These are phyloP conservation scores for Porcisia deanei DNA, from an alignment of 208 protist genomes.

Conservation along the genomic window DNA sequence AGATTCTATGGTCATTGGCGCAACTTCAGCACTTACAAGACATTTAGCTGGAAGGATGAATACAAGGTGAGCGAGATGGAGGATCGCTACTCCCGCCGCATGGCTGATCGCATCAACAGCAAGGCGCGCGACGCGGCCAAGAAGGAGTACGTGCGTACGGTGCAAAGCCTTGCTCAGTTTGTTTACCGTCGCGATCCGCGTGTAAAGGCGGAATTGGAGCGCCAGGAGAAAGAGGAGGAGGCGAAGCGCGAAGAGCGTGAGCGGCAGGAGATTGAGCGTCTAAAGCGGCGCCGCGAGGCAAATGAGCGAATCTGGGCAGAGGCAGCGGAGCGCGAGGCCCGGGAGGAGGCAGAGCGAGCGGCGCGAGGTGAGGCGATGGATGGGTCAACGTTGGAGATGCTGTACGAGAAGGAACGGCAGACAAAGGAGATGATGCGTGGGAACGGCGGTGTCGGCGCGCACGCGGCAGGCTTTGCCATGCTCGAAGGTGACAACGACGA, in stretches of 20 bases:
- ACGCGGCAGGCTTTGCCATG: slow-evolving; percentile 76
- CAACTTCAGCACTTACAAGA: slow-evolving; percentile 88
- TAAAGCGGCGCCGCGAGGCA: slow-evolving; percentile 61
- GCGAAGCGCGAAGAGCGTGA: slow-evolving; percentile 60
- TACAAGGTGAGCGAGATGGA: slow-evolving; percentile 92
- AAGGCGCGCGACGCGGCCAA: slow-evolving; percentile 77
- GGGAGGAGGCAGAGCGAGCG: slow-evolving; percentile 65
- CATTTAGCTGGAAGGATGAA: slow-evolving; percentile 90
- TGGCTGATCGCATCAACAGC: slow-evolving; percentile 86
- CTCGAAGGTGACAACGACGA: slow-evolving; percentile 36
- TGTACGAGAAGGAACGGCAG: slow-evolving; percentile 85
- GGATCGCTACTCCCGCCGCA: slow-evolving; percentile 84
- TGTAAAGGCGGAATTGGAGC: slow-evolving; percentile 63
- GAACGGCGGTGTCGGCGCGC: slow-evolving; percentile 36
- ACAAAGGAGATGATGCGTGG: slow-evolving; percentile 61
- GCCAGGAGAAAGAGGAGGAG: slow-evolving; percentile 62
- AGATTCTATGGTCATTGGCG: slow-evolving; percentile 86
- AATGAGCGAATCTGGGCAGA: slow-evolving; percentile 83
- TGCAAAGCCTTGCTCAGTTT: slow-evolving; percentile 76
- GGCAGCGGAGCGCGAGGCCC: slow-evolving; percentile 81
- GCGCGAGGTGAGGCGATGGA: slow-evolving; percentile 79
- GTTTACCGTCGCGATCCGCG: slow-evolving; percentile 88
- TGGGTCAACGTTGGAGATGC: slow-evolving; percentile 74
- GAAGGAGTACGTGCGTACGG: slow-evolving; percentile 86
- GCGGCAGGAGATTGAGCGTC: slow-evolving; percentile 53